Evolutionary conservation across 352 stramenopile species (phyloP).

Genomic region (Globisporangium recalcitrans): DNA sequence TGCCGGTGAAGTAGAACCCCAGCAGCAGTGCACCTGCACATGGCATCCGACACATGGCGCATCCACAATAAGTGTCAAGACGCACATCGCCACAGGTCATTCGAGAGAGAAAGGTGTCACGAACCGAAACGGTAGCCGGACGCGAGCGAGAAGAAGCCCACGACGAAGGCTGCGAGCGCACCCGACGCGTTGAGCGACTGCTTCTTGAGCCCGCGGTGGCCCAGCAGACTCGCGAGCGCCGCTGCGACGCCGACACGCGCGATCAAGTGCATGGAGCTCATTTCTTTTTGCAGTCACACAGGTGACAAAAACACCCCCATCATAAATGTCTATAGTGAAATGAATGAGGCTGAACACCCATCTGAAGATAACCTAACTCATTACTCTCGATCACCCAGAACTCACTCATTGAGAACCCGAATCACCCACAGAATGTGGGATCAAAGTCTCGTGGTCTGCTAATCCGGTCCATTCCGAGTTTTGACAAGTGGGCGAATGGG

Average conservation of each 20-base stretch:
- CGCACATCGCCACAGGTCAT: too few species aligned
- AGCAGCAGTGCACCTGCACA: slow-evolving; percentile 66
- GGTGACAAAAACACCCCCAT: background rate
- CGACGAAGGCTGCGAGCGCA: slow-evolving; percentile 53
- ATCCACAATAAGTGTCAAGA: background rate
- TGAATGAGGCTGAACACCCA: too few species aligned
- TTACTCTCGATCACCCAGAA: background rate
- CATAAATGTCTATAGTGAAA: too few species aligned
- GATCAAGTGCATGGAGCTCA: background rate
- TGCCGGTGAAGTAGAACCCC: slow-evolving; percentile 83
- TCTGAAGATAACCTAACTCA: background rate
- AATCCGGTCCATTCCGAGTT: too few species aligned
- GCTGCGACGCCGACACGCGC: slow-evolving; percentile 38
- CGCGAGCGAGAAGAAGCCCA: slow-evolving; percentile 62
- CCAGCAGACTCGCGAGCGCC: slow-evolving; percentile 36
- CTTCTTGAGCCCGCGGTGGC: slow-evolving; percentile 55
- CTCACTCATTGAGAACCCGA: background rate
- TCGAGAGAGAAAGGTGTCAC: background rate
- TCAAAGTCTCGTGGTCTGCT: too few species aligned
- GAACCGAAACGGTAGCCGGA: slow-evolving; percentile 64
- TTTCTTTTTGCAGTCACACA: background rate
- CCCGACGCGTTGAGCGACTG: slow-evolving; percentile 54
- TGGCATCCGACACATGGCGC: background rate
- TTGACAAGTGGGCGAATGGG: too few species aligned
- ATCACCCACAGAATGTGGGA: too few species aligned